A percentile compares a stretch with the other conserved stretches of the same genome.
Evolutionary conservation across 2,329 filamentous ascomycete species (phyloP).

Genomic region (Huntiella bhutanensis): DNA sequence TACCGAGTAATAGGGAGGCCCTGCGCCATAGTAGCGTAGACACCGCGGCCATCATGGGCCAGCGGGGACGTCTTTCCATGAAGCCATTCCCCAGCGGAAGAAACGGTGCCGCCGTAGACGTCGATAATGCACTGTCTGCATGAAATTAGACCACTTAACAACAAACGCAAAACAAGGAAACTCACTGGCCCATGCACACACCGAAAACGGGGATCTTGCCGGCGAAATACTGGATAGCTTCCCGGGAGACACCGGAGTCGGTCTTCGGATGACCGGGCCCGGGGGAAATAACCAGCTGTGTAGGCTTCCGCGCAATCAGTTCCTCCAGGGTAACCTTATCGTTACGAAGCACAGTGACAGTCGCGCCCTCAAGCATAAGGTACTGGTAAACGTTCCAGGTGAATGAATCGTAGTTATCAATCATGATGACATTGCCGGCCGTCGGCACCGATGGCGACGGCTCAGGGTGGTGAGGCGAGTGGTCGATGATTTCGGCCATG

Average conservation of each 20-base stretch:
- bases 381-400: slow-evolving; percentile 99
- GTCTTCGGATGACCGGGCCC: slow-evolving; percentile 82
- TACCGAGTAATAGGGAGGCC: slow-evolving; percentile 81
- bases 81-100: slow-evolving; percentile 84
- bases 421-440: slow-evolving; percentile 79
- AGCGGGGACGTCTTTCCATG: slow-evolving; percentile 93
- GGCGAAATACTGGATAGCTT: slow-evolving; percentile 75
- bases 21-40: slow-evolving; percentile 66
- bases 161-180: not conserved
- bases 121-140: slow-evolving; percentile 82
- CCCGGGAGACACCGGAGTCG: slow-evolving; percentile 85
- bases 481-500: slow-evolving; percentile 45
- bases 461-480: slow-evolving; percentile 72
- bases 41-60: slow-evolving; percentile 76
- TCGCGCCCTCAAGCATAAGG: slow-evolving; percentile 84
- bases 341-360: slow-evolving; percentile 76
- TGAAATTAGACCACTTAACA: slow-evolving; percentile 4
- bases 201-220: slow-evolving; percentile 91
- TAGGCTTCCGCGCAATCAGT: slow-evolving; percentile 65
- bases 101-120: slow-evolving; percentile 77
- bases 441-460: slow-evolving; percentile 53
- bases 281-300: slow-evolving; percentile 85
- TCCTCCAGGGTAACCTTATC: slow-evolving; percentile 78
- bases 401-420: slow-evolving; percentile 99
- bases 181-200: slow-evolving; percentile 95